These are phyloP conservation scores for Epichloe sp. DNA, from an alignment of 2,329 filamentous ascomycete species.

Conservation along the genomic window DNA sequence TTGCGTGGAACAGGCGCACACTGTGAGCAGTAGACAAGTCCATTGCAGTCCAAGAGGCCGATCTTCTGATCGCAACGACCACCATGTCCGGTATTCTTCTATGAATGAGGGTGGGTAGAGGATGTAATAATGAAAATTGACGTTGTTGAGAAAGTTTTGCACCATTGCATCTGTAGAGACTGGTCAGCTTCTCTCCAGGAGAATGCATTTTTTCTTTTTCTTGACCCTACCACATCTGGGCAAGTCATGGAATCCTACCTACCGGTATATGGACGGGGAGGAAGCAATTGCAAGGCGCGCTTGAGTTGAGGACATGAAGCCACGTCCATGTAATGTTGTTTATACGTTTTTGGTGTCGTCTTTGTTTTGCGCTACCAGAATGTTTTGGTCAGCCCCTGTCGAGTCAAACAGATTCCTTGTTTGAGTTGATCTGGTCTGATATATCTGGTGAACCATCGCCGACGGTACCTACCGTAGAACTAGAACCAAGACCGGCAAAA, in stretches of 20 bases:
- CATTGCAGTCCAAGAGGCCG: conserved; percentile 22
- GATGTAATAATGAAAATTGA: conserved; percentile 27
- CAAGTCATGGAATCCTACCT: background rate
- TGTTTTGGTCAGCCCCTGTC: background rate
- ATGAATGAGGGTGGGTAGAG: conserved; percentile 23
- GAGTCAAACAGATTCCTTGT: background rate
- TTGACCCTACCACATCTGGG: background rate
- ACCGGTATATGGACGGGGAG: conserved; percentile 22
- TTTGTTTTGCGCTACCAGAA: conserved; percentile 9
- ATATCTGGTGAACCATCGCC: background rate
- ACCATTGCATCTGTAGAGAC: conserved; percentile 20
- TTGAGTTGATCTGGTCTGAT: background rate
- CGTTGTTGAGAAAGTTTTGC: conserved; percentile 24
- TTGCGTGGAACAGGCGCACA: conserved; percentile 25
- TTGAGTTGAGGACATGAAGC: conserved; percentile 17
- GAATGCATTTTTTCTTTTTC: too few relatives aligned
- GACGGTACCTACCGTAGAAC: background rate
- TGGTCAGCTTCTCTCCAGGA: background rate
- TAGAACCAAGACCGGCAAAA: conserved; percentile 14
- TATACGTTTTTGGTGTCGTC: conserved; percentile 8
- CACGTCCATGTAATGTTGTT: conserved; percentile 9
- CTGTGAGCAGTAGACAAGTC: conserved; percentile 25
- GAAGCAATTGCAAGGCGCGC: conserved; percentile 19
- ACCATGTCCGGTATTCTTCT: conserved; percentile 24
- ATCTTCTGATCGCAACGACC: conserved; percentile 15